Percentiles rank a stretch among this genome's conserved stretches.
Evolutionary conservation across 495 filamentous ascomycete species (phyloP).

Genomic region (Lentithecium fluviatile): DNA sequence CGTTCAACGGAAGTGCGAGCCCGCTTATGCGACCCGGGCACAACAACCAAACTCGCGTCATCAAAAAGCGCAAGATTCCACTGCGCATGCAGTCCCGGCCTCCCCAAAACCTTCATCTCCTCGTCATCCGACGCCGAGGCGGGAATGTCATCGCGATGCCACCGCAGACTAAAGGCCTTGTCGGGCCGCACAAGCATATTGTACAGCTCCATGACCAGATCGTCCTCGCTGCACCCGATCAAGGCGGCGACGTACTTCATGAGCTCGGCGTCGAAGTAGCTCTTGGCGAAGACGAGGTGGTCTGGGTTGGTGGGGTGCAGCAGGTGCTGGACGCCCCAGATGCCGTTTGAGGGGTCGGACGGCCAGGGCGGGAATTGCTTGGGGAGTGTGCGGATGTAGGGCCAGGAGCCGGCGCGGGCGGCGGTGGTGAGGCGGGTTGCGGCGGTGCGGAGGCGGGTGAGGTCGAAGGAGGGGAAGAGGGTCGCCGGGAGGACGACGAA

Average conservation of each 20-base stretch:
- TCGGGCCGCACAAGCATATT: conserved; percentile 74
- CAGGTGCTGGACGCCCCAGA: conserved; percentile 86
- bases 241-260: conserved; percentile 57
- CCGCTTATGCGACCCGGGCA: conserved; percentile 68
- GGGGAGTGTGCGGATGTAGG: conserved; percentile 74
- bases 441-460: conserved; percentile 55
- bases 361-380: conserved; percentile 87
- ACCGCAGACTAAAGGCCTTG: conserved; percentile 63
- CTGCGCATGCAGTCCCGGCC: conserved; percentile 59
- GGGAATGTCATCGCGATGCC: conserved; percentile 78
- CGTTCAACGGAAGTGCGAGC: conserved; percentile 66
- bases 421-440: conserved; percentile 53
- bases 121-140: conserved; percentile 55
- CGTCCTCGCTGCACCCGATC: conserved; percentile 49
- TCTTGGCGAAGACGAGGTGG: conserved; percentile 51
- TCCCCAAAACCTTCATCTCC: conserved; percentile 45
- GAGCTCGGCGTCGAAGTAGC: conserved; percentile 67
- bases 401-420: conserved; percentile 66
- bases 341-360: conserved; percentile 55
- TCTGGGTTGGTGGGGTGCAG: conserved; percentile 66
- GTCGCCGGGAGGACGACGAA: conserved; percentile 45
- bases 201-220: conserved; percentile 75
- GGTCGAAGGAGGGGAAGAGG: conserved; percentile 48
- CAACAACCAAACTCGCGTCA: conserved; percentile 64
- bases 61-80: conserved; percentile 74